Conservation (phyloP, 1,139 yeast species). For the Sugiyamaella novakii region DNA sequence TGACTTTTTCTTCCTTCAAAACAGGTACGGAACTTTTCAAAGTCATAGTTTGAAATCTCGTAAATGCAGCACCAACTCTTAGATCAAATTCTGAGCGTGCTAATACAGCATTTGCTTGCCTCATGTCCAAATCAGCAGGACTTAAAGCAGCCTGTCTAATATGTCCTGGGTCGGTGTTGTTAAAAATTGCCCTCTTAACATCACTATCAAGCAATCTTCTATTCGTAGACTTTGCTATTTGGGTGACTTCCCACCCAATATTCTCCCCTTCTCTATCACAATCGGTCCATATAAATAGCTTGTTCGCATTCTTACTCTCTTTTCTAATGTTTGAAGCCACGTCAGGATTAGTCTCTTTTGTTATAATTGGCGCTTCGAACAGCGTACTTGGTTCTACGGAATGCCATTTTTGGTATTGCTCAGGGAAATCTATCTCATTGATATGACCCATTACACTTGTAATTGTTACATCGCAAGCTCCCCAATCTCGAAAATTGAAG, state of each 20-base stretch:
- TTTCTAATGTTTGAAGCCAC: slow-evolving; percentile 69
- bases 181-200: slow-evolving; percentile 75
- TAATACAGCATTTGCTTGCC: slow-evolving; percentile 78
- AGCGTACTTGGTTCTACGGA: slow-evolving; percentile 64
- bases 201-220: slow-evolving; percentile 49
- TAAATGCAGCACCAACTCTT: slow-evolving; percentile 86
- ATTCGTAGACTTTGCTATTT: slow-evolving; percentile 66
- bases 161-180: slow-evolving; percentile 81
- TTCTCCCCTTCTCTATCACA: slow-evolving; percentile 98
- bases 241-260: slow-evolving; percentile 82
- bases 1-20: slow-evolving; percentile 38
- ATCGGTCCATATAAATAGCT: slow-evolving; percentile 95
- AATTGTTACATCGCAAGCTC: slow-evolving; percentile 80
- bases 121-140: slow-evolving; percentile 65
- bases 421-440: slow-evolving; percentile 64
- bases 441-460: slow-evolving; percentile 92
- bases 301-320: slow-evolving; percentile 63
- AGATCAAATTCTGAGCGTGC: slow-evolving; percentile 87
- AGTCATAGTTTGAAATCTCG: slow-evolving; percentile 67
- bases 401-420: slow-evolving; percentile 62
- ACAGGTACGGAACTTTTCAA: slow-evolving; percentile 42
- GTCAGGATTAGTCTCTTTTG: slow-evolving; percentile 34
- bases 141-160: slow-evolving; percentile 70
- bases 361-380: slow-evolving; percentile 67
- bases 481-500: slow-evolving; percentile 62